A percentile compares a stretch with the other conserved stretches of the same genome.
These are phyloP conservation scores for Halophytophthora polymorphica DNA, from an alignment of 352 stramenopile genomes.

Conservation along the genomic window DNA sequence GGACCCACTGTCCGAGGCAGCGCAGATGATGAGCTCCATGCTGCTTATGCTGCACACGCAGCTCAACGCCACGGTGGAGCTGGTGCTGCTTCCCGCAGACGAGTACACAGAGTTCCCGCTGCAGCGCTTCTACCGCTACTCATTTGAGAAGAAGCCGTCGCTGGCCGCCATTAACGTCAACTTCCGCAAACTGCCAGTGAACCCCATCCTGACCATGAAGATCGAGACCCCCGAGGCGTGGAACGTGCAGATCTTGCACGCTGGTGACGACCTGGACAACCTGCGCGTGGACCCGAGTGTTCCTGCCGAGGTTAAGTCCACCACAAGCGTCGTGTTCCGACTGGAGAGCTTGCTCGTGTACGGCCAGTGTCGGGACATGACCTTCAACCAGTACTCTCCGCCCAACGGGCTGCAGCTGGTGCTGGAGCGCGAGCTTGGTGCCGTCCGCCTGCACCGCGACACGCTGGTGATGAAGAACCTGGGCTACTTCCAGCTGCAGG, in stretches of 20 bases:
- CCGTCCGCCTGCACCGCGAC: slow-evolving; percentile 74
- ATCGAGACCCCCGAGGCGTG: slow-evolving; percentile 91
- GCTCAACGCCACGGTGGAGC: slow-evolving; percentile 68
- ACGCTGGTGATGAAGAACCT: slow-evolving; percentile 99
- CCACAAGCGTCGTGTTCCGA: slow-evolving; percentile 71
- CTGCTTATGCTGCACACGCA: slow-evolving; percentile 74
- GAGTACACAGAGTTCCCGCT: slow-evolving; percentile 89
- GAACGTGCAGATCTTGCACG: slow-evolving; percentile 86
- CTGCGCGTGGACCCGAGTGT: slow-evolving; percentile 75
- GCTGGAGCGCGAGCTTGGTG: slow-evolving; percentile 73
- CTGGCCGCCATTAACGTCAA: slow-evolving; percentile 39
- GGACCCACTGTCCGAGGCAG: slow-evolving; percentile 88
- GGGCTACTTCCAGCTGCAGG: slow-evolving; percentile 99
- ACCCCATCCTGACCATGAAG: slow-evolving; percentile 91
- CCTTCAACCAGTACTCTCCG: slow-evolving; percentile 70
- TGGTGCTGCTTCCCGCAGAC: slow-evolving; percentile 55
- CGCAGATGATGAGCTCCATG: slow-evolving; percentile 87
- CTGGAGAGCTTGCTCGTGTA: slow-evolving; percentile 91
- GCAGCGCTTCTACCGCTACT: slow-evolving; percentile 92
- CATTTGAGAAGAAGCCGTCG: slow-evolving; percentile 63
- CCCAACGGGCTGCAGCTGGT: slow-evolving; percentile 91
- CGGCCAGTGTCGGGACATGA: slow-evolving; percentile 88
- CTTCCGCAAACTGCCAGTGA: slow-evolving; percentile 81
- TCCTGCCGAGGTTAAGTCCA: slow-evolving; percentile 44
- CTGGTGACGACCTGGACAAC: slow-evolving; percentile 90